Conservation (phyloP, 441 rosid genomes). For the Gossypium trilobum region DNA sequence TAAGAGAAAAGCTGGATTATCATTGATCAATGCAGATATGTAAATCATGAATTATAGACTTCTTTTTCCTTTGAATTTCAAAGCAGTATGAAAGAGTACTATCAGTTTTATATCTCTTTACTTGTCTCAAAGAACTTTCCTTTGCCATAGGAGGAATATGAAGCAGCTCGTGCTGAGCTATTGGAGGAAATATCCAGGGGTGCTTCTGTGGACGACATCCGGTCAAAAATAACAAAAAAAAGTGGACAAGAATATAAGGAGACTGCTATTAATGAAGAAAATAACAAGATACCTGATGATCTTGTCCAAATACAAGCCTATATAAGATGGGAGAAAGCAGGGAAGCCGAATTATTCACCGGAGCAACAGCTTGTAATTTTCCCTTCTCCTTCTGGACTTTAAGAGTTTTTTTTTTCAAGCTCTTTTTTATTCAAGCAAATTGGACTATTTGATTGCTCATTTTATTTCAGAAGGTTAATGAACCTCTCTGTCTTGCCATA, state of each 20-base stretch:
- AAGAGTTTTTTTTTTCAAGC: neutral
- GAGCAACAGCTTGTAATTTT: slow-evolving; percentile 50
- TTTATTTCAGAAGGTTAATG: slow-evolving; percentile 9
- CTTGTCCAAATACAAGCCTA: slow-evolving; percentile 57
- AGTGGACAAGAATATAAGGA: slow-evolving; percentile 32
- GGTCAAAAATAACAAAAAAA: slow-evolving; percentile 49
- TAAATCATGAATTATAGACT: neutral
- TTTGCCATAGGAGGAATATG: slow-evolving; percentile 66
- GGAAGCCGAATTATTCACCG: slow-evolving; percentile 55
- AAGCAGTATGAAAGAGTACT: neutral
- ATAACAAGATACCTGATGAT: slow-evolving; percentile 45
- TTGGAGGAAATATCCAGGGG: slow-evolving; percentile 74
- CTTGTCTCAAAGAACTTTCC: slow-evolving; percentile 12
- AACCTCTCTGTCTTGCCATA: slow-evolving; percentile 3
- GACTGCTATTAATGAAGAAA: slow-evolving; percentile 25
- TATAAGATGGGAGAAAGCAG: slow-evolving; percentile 72
- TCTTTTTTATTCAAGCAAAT: neutral
- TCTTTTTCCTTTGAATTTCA: neutral
- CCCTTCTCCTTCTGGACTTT: slow-evolving; percentile 14
- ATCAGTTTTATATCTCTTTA: neutral
- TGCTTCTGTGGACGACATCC: slow-evolving; percentile 60
- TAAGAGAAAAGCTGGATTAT: slow-evolving; percentile 1
- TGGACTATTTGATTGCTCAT: neutral
- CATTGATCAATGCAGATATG: neutral
- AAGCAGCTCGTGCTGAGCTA: slow-evolving; percentile 85